phyloP scores from a whole-genome alignment of 2,329 filamentous ascomycete genomes.

The Phialocephala sp. region DNA sequence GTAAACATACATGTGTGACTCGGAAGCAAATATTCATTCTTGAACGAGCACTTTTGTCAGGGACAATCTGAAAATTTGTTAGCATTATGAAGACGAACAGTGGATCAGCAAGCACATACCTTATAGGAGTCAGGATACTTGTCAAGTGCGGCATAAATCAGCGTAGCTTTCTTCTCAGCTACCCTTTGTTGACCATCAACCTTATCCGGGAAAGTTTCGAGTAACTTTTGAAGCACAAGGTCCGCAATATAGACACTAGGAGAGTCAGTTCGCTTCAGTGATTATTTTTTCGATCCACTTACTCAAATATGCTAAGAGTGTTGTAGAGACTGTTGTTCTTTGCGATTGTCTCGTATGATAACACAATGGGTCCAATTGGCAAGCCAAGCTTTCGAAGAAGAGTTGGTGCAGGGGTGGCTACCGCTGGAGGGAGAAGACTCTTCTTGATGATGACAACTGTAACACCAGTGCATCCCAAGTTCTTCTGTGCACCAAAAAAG shows the following conservation, averaged over 20 bases:
- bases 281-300: conserved; percentile 37
- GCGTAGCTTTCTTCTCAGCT: conserved; percentile 73
- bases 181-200: conserved; percentile 79
- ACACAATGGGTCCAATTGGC: conserved; percentile 78
- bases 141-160: conserved; percentile 81
- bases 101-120: conserved; percentile 36
- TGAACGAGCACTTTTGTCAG: conserved; percentile 75
- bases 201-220: conserved; percentile 68
- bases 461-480: conserved; percentile 84
- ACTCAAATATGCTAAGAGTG: conserved; percentile 89
- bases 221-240: conserved; percentile 81
- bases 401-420: conserved; percentile 67
- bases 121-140: conserved; percentile 74
- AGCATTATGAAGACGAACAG: neutral
- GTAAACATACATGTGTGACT: conserved; percentile 54
- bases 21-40: conserved; percentile 97
- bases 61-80: conserved; percentile 59
- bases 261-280: conserved; percentile 1
- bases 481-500: conserved; percentile 96
- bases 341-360: conserved; percentile 83
- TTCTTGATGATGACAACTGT: conserved; percentile 88
- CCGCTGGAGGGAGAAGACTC: conserved; percentile 72
- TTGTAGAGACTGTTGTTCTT: conserved; percentile 98
- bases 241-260: conserved; percentile 83
- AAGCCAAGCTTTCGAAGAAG: conserved; percentile 77